These are phyloP conservation scores for Amanita inopinata DNA, from an alignment of 768 basidiomycete genomes.

Conservation along the genomic window DNA sequence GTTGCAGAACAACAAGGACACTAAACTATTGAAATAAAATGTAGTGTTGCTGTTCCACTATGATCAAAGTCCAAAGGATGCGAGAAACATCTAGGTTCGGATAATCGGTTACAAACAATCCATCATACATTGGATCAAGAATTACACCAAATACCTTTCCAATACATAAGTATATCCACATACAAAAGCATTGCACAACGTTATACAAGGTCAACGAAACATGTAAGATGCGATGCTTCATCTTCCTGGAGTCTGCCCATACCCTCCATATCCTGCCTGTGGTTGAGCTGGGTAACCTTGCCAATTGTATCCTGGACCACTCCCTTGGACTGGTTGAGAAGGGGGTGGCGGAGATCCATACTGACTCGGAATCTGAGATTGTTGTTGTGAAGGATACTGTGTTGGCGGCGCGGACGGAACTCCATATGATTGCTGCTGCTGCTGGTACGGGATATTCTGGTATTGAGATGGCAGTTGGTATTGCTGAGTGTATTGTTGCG, in stretches of 20 bases:
- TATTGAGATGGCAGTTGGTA: background rate
- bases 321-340: background rate
- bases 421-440: slow-evolving; percentile 14
- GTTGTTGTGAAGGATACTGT: slow-evolving; percentile 10
- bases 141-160: no score
- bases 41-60: no score
- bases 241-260: slow-evolving; percentile 1
- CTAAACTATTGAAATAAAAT: no score
- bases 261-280: slow-evolving; percentile 1
- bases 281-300: slow-evolving; percentile 8
- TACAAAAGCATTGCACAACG: no score
- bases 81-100: no score
- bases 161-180: no score
- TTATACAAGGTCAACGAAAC: background rate
- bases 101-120: no score
- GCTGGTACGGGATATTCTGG: slow-evolving; percentile 12
- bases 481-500: slow-evolving; percentile 15
- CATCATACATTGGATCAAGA: no score
- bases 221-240: background rate
- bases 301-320: slow-evolving; percentile 2
- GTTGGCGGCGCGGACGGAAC: slow-evolving; percentile 9
- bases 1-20: background rate
- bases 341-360: background rate
- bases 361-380: slow-evolving; percentile 6
- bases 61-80: no score